Conservation (phyloP, 306 rosid genomes). For the Cucumis hystrix region DNA sequence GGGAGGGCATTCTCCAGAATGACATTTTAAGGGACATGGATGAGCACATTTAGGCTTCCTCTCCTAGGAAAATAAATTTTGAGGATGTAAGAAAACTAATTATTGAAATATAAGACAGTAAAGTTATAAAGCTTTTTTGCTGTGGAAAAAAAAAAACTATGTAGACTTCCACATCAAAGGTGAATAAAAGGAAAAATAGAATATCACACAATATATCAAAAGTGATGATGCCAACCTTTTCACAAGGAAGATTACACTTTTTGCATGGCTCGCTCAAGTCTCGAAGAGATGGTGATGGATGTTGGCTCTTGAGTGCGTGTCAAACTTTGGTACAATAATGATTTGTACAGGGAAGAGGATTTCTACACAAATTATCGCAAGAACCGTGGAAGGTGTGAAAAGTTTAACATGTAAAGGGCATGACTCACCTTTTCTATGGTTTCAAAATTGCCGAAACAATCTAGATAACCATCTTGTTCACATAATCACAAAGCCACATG, state of each 20-base stretch:
- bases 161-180: background rate
- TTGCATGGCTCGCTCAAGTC: slow-evolving; percentile 63
- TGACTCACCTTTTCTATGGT: slow-evolving; percentile 72
- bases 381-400: slow-evolving; percentile 5
- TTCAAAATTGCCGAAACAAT: slow-evolving; percentile 71
- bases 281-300: slow-evolving; percentile 23
- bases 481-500: background rate
- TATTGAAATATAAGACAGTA: background rate
- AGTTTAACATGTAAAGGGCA: background rate
- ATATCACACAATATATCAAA: slow-evolving; percentile 2
- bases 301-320: slow-evolving; percentile 42
- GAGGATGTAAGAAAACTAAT: slow-evolving; percentile 4
- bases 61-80: slow-evolving; percentile 36
- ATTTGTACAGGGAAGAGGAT: slow-evolving; percentile 67
- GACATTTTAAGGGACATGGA: slow-evolving; percentile 63
- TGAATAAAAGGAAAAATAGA: slow-evolving; percentile 7
- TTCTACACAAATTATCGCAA: slow-evolving; percentile 87
- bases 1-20: slow-evolving; percentile 80
- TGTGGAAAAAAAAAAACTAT: background rate
- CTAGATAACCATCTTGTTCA: slow-evolving; percentile 83
- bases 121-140: background rate
- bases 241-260: slow-evolving; percentile 55
- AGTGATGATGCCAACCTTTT: slow-evolving; percentile 40
- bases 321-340: slow-evolving; percentile 85
- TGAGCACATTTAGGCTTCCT: slow-evolving; percentile 62